Percentiles rank a stretch among this genome's conserved stretches.
Evolutionary conservation across 345 rosid species (phyloP).

Genomic region (Gossypium turneri): DNA sequence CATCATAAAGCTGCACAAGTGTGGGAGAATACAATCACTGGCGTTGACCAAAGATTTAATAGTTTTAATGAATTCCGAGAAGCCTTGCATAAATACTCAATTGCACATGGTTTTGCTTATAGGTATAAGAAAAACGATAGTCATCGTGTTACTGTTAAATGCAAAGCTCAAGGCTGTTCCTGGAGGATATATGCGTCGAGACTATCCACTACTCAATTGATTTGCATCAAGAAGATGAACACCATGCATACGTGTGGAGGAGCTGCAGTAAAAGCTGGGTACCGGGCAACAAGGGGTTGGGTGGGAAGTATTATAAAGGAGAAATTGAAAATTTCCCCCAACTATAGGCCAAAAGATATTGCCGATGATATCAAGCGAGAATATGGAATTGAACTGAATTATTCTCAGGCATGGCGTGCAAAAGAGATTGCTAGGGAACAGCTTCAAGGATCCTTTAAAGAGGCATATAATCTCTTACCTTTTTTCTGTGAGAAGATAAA

Average conservation of each 20-base stretch:
- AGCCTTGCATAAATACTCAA: conserved; percentile 82
- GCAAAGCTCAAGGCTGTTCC: conserved; percentile 85
- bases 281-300: conserved; percentile 88
- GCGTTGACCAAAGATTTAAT: conserved; percentile 82
- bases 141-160: conserved; percentile 83
- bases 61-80: conserved; percentile 82
- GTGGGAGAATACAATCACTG: conserved; percentile 89
- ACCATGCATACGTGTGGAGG: conserved; percentile 84
- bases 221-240: conserved; percentile 85
- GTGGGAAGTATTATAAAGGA: conserved; percentile 91
- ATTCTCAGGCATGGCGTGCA: conserved; percentile 94
- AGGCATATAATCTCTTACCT: conserved; percentile 78
- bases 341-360: conserved; percentile 85
- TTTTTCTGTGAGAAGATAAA: conserved; percentile 77
- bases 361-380: conserved; percentile 85
- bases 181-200: conserved; percentile 92
- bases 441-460: conserved; percentile 88
- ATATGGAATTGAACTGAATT: conserved; percentile 84
- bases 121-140: conserved; percentile 90
- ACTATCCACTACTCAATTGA: conserved; percentile 73
- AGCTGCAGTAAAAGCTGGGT: conserved; percentile 67
- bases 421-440: conserved; percentile 92
- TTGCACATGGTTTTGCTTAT: conserved; percentile 85
- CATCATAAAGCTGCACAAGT: conserved; percentile 60
- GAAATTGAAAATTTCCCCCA: conserved; percentile 74